Conservation (phyloP, 768 basidiomycete species). For the Lentinula detonsa region DNA sequence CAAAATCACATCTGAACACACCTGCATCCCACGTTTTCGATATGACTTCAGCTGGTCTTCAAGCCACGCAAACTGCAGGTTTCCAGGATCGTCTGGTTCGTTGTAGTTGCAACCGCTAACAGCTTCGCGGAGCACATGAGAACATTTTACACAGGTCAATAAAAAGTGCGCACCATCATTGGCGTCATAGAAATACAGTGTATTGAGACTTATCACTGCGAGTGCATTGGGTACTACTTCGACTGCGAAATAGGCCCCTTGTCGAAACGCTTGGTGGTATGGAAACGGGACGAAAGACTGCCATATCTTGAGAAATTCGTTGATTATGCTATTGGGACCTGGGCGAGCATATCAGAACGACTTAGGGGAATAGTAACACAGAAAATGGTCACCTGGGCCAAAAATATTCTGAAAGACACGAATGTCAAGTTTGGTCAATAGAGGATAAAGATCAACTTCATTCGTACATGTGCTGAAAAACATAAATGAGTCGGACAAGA, state of each 20-base stretch:
- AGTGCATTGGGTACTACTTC: slow-evolving; percentile 74
- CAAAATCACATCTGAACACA: slow-evolving; percentile 21
- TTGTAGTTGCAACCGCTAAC: slow-evolving; percentile 67
- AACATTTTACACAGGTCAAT: background rate
- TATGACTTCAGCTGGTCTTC: slow-evolving; percentile 75
- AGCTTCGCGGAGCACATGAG: slow-evolving; percentile 31
- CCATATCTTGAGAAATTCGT: slow-evolving; percentile 78
- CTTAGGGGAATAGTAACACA: slow-evolving; percentile 3
- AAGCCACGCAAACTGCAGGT: slow-evolving; percentile 85
- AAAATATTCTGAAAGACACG: slow-evolving; percentile 49
- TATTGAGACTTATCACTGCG: slow-evolving; percentile 82
- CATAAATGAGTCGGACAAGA: slow-evolving; percentile 10
- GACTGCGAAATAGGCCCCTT: slow-evolving; percentile 79
- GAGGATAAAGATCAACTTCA: background rate
- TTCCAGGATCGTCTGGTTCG: slow-evolving; percentile 76
- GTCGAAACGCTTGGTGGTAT: slow-evolving; percentile 73
- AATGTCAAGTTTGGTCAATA: background rate
- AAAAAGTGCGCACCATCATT: slow-evolving; percentile 59
- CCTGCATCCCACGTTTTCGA: slow-evolving; percentile 69
- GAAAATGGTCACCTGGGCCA: slow-evolving; percentile 41
- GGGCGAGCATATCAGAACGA: slow-evolving; percentile 5
- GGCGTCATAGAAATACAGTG: slow-evolving; percentile 86
- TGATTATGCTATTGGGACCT: slow-evolving; percentile 68
- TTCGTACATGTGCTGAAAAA: slow-evolving; percentile 50
- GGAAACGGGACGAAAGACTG: slow-evolving; percentile 72